Evolutionary conservation across 2,329 filamentous ascomycete species (phyloP).

Genomic region (Cercospora zeae-maydis): DNA sequence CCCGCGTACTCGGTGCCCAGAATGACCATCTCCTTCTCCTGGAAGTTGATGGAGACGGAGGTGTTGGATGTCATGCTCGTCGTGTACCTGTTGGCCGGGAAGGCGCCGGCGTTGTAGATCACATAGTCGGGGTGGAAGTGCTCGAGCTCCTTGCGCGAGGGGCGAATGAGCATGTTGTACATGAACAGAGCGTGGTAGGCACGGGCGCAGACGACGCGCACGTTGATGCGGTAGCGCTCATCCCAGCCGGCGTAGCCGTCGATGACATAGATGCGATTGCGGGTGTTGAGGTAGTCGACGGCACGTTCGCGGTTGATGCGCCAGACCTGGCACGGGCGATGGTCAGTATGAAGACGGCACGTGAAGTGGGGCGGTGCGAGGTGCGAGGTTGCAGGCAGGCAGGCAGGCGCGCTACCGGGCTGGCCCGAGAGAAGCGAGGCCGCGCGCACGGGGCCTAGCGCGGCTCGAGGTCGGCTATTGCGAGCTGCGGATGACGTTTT

Average conservation of each 20-base stretch:
- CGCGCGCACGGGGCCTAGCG: slow-evolving; percentile 16
- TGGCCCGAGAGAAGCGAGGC: slow-evolving; percentile 30
- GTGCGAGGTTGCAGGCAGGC: slow-evolving; percentile 2
- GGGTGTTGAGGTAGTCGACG: slow-evolving; percentile 97
- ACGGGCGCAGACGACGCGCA: slow-evolving; percentile 95
- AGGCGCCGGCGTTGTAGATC: slow-evolving; percentile 98
- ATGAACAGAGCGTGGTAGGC: slow-evolving; percentile 99
- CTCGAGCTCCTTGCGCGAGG: slow-evolving; percentile 83
- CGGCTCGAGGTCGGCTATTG: slow-evolving; percentile 11
- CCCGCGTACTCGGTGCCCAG: slow-evolving; percentile 92
- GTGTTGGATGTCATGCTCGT: slow-evolving; percentile 98
- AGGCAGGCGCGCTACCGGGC: slow-evolving; percentile 6
- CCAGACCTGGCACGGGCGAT: slow-evolving; percentile 70
- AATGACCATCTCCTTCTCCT: slow-evolving; percentile 99
- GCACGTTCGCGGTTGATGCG: slow-evolving; percentile 99
- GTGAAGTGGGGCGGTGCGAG: not conserved
- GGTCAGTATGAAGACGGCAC: not conserved
- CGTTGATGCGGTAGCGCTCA: slow-evolving; percentile 93
- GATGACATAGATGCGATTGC: slow-evolving; percentile 97
- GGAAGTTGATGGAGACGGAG: slow-evolving; percentile 97
- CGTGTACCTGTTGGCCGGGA: slow-evolving; percentile 97
- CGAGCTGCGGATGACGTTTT: slow-evolving; percentile 13
- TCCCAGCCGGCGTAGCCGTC: slow-evolving; percentile 99
- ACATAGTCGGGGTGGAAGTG: slow-evolving; percentile 99
- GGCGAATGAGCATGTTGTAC: slow-evolving; percentile 99